These are phyloP conservation scores for Chlamydomonas sp. DNA, from an alignment of 139 green algal species.

Conservation along the genomic window DNA sequence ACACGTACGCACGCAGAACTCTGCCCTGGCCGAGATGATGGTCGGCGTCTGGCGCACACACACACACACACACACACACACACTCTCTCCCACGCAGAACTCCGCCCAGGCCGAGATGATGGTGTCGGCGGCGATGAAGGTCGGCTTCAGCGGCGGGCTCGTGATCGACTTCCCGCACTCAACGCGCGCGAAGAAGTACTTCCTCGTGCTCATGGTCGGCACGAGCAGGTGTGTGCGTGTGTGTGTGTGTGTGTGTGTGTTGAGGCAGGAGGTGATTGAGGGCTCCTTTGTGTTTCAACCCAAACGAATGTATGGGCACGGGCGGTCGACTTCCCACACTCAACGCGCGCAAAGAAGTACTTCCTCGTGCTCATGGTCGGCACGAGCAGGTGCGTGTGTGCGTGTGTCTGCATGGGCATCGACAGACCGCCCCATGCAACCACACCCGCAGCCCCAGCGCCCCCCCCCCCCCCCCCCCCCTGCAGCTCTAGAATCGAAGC, in stretches of 20 bases:
- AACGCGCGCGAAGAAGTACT: conserved; percentile 96
- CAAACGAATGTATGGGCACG: neutral
- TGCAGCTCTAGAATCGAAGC: too few species aligned
- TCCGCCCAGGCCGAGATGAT: conserved; percentile 84
- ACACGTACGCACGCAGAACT: too few species aligned
- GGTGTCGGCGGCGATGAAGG: conserved; percentile 83
- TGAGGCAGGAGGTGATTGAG: too few species aligned
- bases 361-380: conserved; percentile 93
- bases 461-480: too few species aligned
- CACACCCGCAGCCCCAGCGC: too few species aligned
- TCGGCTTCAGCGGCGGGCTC: conserved; percentile 88
- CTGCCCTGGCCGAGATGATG: too few species aligned
- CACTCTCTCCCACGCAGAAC: too few species aligned
- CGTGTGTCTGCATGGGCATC: neutral
- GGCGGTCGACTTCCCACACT: conserved; percentile 94
- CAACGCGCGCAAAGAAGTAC: conserved; percentile 93
- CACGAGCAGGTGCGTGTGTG: too few species aligned
- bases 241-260: conserved; percentile 11
- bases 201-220: conserved; percentile 88
- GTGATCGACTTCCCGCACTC: conserved; percentile 95
- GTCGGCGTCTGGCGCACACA: too few species aligned
- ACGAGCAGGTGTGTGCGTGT: conserved; percentile 2
- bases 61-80: too few species aligned
- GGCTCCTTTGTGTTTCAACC: neutral
- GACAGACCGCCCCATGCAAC: too few species aligned